Conservation (phyloP, 1,139 yeast genomes). For the Debaryomyces nepalensis region DNA sequence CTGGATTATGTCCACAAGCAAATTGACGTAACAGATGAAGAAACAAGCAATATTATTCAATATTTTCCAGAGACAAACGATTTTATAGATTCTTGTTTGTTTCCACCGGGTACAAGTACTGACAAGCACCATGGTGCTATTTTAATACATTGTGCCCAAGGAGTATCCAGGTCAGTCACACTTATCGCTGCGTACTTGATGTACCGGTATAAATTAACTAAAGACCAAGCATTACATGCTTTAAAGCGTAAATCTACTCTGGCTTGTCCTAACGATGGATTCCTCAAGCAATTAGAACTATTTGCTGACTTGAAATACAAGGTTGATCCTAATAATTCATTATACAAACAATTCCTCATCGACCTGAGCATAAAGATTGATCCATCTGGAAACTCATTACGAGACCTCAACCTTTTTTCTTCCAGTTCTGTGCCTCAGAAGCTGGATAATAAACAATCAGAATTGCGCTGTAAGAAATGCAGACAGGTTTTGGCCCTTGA, state of each 20-base stretch:
- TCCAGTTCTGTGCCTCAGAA: conserved; percentile 3
- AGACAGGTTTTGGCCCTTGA: conserved; percentile 58
- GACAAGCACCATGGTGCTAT: conserved; percentile 53
- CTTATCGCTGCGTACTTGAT: conserved; percentile 78
- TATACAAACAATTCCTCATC: conserved; percentile 34
- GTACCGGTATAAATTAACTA: conserved; percentile 64
- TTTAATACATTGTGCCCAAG: conserved; percentile 81
- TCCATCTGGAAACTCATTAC: conserved; percentile 31
- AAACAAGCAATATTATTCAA: conserved; percentile 63
- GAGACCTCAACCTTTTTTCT: conserved; percentile 19
- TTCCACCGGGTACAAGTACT: conserved; percentile 29
- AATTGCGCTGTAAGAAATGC: conserved; percentile 72
- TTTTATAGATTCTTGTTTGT: conserved; percentile 70
- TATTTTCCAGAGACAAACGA: conserved; percentile 61
- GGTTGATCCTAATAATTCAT: conserved; percentile 27
- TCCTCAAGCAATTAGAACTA: conserved; percentile 68
- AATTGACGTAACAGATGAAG: conserved; percentile 71
- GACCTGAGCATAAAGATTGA: conserved; percentile 32
- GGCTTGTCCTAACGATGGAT: conserved; percentile 79
- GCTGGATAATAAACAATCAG: conserved; percentile 23
- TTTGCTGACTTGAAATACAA: conserved; percentile 47
- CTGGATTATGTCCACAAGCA: conserved; percentile 59
- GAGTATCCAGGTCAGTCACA: conserved; percentile 80
- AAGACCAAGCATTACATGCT: conserved; percentile 71
- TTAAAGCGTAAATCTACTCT: conserved; percentile 62